phyloP scores from a whole-genome alignment of 805 yeast genomes.

The Suhomyces kilbournensis region DNA sequence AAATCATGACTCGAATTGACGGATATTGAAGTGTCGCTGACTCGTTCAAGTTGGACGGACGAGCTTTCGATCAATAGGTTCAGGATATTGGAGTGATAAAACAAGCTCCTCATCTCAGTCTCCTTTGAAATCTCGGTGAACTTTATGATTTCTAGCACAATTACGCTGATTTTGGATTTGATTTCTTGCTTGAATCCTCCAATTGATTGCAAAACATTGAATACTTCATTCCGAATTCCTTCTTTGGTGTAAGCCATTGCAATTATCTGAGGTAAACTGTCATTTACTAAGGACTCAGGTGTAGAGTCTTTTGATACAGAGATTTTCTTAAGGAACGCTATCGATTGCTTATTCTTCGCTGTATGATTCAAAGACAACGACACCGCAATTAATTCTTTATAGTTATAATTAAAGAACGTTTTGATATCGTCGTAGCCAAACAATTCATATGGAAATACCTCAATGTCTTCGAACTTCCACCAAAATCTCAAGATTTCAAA shows the following conservation, averaged over 20 bases:
- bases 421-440: constrained; percentile 32
- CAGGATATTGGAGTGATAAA: background rate
- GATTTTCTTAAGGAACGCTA: background rate
- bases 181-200: constrained; percentile 20
- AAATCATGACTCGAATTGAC: constrained; percentile 26
- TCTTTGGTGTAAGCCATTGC: constrained; percentile 42
- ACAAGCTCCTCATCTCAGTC: constrained; percentile 9
- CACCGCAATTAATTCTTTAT: constrained; percentile 39
- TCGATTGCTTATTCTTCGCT: constrained; percentile 12
- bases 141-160: constrained; percentile 35
- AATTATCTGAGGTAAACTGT: constrained; percentile 37
- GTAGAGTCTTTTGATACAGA: background rate
- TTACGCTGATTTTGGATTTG: constrained; percentile 24
- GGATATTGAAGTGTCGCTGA: constrained; percentile 17
- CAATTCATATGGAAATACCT: constrained; percentile 38
- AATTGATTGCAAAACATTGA: constrained; percentile 11
- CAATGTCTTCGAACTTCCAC: constrained; percentile 34
- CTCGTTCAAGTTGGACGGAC: constrained; percentile 5
- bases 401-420: constrained; percentile 33
- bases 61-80: constrained; percentile 6
- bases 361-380: constrained; percentile 11
- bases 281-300: constrained; percentile 19
- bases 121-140: constrained; percentile 40
- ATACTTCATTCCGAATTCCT: constrained; percentile 36
- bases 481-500: constrained; percentile 43